phyloP scores from a whole-genome alignment of 139 green algal genomes.

The Coelastrella sp. region DNA sequence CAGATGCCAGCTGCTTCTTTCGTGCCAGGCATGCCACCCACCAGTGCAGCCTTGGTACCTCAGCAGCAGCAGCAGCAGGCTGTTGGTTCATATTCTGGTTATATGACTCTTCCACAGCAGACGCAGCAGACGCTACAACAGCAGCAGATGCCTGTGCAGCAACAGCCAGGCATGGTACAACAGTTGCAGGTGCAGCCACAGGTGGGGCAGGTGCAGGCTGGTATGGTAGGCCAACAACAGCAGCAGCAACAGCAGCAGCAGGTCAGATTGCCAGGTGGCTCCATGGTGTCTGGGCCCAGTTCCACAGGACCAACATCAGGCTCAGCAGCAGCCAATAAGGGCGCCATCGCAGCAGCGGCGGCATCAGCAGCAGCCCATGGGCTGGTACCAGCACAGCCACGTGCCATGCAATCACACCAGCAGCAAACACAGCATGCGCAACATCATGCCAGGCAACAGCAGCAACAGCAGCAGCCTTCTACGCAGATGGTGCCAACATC shows the following conservation, averaged over 20 bases:
- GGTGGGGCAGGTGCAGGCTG: constrained; percentile 4
- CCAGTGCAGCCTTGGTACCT: background rate
- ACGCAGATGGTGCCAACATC: background rate
- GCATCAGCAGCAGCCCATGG: background rate
- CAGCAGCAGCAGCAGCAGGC: constrained; percentile 9
- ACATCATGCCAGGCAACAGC: constrained; percentile 26
- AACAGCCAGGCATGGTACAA: constrained; percentile 21
- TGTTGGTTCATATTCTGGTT: background rate
- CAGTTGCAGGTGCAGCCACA: background rate
- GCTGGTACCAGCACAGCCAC: background rate
- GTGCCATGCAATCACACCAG: background rate
- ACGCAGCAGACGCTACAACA: background rate
- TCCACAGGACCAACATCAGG: constrained; percentile 1
- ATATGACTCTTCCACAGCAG: background rate
- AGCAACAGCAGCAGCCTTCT: constrained; percentile 7
- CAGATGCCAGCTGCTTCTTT: background rate
- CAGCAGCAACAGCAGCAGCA: constrained; percentile 18
- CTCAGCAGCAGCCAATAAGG: constrained; percentile 19
- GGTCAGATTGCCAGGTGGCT: background rate
- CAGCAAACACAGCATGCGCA: too few species aligned
- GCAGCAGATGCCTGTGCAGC: constrained; percentile 8
- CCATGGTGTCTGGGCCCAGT: background rate
- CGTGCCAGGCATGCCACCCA: background rate
- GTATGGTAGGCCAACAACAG: background rate
- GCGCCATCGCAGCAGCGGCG: constrained; percentile 15